Evolutionary conservation across 2,329 filamentous ascomycete genomes (phyloP).

Genomic region (Pyricularia sp.): DNA sequence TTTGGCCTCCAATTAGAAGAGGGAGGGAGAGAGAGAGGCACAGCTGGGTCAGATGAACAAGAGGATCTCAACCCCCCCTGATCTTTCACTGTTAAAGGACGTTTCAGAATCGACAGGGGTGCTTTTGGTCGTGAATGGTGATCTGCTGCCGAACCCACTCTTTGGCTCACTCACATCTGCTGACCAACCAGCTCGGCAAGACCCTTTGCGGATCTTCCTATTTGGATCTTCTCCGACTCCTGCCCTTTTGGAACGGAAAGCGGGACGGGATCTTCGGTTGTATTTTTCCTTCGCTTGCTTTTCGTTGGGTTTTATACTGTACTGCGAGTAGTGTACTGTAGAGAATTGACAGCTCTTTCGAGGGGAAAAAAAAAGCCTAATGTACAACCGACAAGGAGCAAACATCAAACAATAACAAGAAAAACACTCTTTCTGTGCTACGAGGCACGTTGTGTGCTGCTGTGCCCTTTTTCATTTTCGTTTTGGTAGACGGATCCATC

Average conservation of each 20-base stretch:
- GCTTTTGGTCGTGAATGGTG: neutral
- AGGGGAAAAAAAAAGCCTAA: neutral
- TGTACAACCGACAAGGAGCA: neutral
- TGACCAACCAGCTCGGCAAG: neutral
- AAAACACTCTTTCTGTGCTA: neutral
- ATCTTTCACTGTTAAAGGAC: neutral
- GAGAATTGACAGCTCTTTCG: neutral
- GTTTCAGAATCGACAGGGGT: constrained; percentile 7
- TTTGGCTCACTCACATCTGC: neutral
- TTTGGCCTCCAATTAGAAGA: neutral
- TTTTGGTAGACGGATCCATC: neutral
- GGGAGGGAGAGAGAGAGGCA: neutral
- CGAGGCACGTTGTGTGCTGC: neutral
- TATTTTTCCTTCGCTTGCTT: neutral
- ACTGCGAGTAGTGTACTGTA: neutral
- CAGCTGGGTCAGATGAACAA: neutral
- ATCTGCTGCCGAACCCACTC: neutral
- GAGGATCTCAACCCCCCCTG: neutral
- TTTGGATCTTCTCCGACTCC: neutral
- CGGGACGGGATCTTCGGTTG: neutral
- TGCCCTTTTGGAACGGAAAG: neutral
- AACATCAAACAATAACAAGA: neutral
- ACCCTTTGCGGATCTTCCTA: neutral
- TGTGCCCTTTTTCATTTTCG: neutral
- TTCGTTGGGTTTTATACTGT: neutral